Evolutionary conservation across 2,329 filamentous ascomycete species (phyloP), one percentile per base, ranked within the genome.

Genomic region (Aspergillus sp.): DNA sequence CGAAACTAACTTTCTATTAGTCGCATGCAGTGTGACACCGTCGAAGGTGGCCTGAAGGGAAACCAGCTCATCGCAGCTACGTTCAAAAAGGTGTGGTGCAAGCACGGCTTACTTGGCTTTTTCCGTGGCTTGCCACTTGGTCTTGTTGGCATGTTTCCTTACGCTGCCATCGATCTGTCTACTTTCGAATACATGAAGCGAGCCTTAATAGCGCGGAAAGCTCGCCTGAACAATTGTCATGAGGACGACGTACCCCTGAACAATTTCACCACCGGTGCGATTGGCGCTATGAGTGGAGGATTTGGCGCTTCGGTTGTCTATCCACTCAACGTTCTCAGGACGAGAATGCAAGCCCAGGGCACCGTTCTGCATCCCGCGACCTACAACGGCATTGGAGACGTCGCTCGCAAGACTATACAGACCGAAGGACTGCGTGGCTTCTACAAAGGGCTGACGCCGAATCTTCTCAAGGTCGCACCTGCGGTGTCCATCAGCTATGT

Each of bases 51-150:
- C 21, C 83, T 91, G 7, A 90, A 86, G 63, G 95, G 95, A 54
- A 94, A 93, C 67, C 86, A 87, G 8, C 86, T 99, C 32, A 91
- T 99, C 64, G 79, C 88, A 28, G 87, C 90, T 52, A 98, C 94
- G 0, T 91, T 91, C 2, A 84, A 86, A 73, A 96, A 92, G 74
- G 97, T 99, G 89, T 92, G 89, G 82, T 84, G 83, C 43, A 85
- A 88, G 61, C 90, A 91, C 60, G 91, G 91, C 21, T 67, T 93
- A 28, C 82, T 85, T 32, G 84, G 91, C 6, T 94, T 92, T 64
- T 99, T 98, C 76, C 91, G 94, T 57, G 95, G 95, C 43, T 84
- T 99, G 36, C 93, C 92, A 0, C 95, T 98, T 86, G 95, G 95
- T 15, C 84, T 99, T 4, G 80, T 97, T 54, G 95, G 95, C 74